Base-by-base conservation (phyloP, 331 rosid genomes). In the Erythrophleum ivorense region DNA sequence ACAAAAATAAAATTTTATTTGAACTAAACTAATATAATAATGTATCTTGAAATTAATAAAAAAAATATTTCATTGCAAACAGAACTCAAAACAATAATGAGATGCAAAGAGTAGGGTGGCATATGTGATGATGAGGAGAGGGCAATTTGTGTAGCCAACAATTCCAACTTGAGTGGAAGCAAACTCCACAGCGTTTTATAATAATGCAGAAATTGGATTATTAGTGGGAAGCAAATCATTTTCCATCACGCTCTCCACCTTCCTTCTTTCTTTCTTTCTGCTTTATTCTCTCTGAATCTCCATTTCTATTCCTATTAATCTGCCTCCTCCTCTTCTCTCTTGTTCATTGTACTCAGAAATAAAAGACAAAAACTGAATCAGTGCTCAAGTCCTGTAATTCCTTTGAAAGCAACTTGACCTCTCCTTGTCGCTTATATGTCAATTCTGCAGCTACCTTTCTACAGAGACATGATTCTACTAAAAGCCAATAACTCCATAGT, bases 81-180 rank as follows among this genome's bases (percentile, higher is more conserved):
- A 24, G 29, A 24, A 24, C 29, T 24, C 29, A 24, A 24, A 24
- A 24, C 29, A 24, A 24, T 24, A 24, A 24, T 24, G 29, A 24
- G 29, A 29, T 0, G 3, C 19, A 31, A 15, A 33, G 67, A 78
- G 77, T 45, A 48, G 78, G 38, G 80, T 85, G 76, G 46, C 72
- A 68, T 50, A 38, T 5, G n/a, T 18, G 14, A 83, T 86, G 78
- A 86, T 86, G 76, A 52, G 29, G 9, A 31, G 40, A 8, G 31
- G 40, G 69, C 48, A 9, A 31, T 12, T 63, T 10, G 69, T 6
- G 45, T 13, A 18, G 2, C n/a, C 80, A 67, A 19, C 64, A 49
- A 69, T 11, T 53, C 49, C 45, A 80, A 68, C 64, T 48, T 38
- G 46, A 60, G 78, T 72, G 85, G 85, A 36, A 65, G 55, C 6